Evolutionary conservation across 176 grass and related monocot species (phyloP).

Genomic region (Themeda triandra): DNA sequence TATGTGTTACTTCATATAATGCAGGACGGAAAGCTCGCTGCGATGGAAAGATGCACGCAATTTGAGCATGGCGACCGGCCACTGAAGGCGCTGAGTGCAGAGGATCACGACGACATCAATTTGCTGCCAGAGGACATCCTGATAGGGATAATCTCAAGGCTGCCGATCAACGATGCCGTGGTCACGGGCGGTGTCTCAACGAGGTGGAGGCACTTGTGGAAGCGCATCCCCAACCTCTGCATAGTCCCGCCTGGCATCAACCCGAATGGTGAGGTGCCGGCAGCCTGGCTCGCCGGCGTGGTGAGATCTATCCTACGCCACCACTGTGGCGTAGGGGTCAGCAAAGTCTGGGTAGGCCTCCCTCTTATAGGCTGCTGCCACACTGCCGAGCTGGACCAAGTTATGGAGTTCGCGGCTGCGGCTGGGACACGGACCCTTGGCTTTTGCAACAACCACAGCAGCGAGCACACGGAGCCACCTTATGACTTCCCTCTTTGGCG

Average conservation of each 20-base stretch:
- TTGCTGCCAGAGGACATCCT: not conserved
- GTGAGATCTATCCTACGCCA: not conserved
- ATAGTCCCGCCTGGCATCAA: rapidly evolving
- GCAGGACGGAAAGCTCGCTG: too few relatives aligned
- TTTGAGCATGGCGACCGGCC: too few relatives aligned
- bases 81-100: not conserved
- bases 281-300: not conserved
- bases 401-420: not conserved
- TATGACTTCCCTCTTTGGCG: not conserved
- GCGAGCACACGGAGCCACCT: not conserved
- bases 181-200: not conserved
- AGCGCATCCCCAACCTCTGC: not conserved
- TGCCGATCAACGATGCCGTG: not conserved
- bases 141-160: not conserved
- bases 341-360: not conserved
- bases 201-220: not conserved
- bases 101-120: not conserved
- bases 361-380: not conserved
- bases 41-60: too few relatives aligned
- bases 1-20: too few relatives aligned
- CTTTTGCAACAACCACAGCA: not conserved
- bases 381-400: not conserved
- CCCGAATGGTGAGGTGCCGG: not conserved
- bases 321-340: not conserved
- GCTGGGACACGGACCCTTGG: not conserved